phyloP scores from a whole-genome alignment of 176 grass and related monocot genomes.

The Cocos nucifera region DNA sequence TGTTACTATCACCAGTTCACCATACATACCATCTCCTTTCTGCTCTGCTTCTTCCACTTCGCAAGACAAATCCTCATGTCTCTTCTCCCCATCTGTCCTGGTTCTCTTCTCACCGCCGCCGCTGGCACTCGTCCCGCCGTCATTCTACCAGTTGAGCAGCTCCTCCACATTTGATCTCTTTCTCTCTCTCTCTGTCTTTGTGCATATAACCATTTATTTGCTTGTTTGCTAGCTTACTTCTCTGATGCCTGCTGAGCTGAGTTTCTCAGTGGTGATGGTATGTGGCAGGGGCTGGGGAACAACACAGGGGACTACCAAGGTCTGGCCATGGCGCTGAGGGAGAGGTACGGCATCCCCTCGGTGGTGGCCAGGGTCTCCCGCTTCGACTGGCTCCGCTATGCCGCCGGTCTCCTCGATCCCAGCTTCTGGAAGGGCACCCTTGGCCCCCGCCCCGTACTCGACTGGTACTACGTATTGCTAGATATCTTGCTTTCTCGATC shows the following conservation, averaged over 20 bases:
- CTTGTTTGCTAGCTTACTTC: neutral
- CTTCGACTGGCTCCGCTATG: conserved; percentile 78
- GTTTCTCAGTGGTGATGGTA: neutral
- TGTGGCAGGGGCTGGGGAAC: conserved; percentile 75
- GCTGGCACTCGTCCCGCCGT: conserved; percentile 31
- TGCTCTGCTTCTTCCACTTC: too few species aligned
- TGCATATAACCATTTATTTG: too few species aligned
- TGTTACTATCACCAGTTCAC: too few species aligned
- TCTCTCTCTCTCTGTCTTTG: too few species aligned
- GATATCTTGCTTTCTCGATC: neutral
- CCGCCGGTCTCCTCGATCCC: conserved; percentile 49
- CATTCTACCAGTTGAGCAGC: conserved; percentile 56
- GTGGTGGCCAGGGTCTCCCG: conserved; percentile 64
- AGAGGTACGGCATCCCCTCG: conserved; percentile 54
- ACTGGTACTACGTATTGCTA: conserved; percentile 32
- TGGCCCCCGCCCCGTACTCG: conserved; percentile 58
- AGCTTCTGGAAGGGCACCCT: conserved; percentile 79
- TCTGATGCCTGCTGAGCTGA: neutral
- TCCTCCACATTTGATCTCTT: neutral
- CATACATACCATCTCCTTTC: too few species aligned
- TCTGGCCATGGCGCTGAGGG: conserved; percentile 41
- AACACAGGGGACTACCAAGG: conserved; percentile 70
- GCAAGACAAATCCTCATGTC: too few species aligned
- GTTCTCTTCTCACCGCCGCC: neutral
- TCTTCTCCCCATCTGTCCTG: neutral